Evolutionary conservation across 306 rosid species (phyloP), one percentile per base, ranked within the genome.

Genomic region (Castanospermum australe): DNA sequence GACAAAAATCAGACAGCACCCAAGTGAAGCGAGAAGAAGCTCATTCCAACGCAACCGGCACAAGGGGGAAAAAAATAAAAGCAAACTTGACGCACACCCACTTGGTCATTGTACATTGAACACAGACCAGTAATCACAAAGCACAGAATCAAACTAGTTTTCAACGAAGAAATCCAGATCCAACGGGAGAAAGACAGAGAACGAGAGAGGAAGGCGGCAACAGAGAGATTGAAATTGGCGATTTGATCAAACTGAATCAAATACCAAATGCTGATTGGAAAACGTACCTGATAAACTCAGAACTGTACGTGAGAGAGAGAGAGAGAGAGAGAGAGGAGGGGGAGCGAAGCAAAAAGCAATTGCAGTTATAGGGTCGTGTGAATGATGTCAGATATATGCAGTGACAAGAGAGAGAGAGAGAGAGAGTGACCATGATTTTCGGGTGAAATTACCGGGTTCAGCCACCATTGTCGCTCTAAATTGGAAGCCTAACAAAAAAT

Each of bases 221-320:
- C 8, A 12, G 20, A 38, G 20, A 67, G 35, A 32, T 39, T 67
- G 15, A 59, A 54, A 28, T 41, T 54, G 0, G n/a, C 57, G 81
- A 70, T 69, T 76, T 32, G 14, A 65, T 48, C 52, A 69, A 60
- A 68, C 8, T 36, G 45, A 57, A 20, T 5, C 8, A 38, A 38
- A 62, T 0, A 30, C 20, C 22, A 20, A 60, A 79, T 71, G 78
- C 72, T 45, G 64, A 38, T 36, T 48, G n/a, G 17, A 5, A 36
- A 4, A 50, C 32, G 4, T 62, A 86, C 88, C 86, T 74, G 77
- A 47, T 5, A 75, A 84, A 7, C 41, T 64, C 75, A 42, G 45
- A 38, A 75, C 67, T 68, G 73, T 60, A 50, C 6, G 14, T 17
- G 20, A 71, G 15, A 25, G 7, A 44, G 14, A 50, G 57, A 67